Evolutionary conservation across 768 basidiomycete genomes (phyloP), one percentile per base, ranked within the genome.

Genomic region (Naganishia friedmannii): DNA sequence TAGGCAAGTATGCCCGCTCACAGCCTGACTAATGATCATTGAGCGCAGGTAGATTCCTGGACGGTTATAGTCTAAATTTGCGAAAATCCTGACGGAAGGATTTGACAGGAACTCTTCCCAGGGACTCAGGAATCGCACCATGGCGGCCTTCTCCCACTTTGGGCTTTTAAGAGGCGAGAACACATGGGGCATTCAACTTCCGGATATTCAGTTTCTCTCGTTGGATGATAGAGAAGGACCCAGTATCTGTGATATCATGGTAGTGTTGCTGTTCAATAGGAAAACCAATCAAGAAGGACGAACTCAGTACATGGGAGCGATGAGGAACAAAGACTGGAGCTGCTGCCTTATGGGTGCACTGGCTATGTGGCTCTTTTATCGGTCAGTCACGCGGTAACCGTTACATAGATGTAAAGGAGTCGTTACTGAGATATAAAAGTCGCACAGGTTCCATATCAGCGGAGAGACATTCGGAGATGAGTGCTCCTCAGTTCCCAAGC

Each of bases 271-370:
- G 28, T 28, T 57, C 29, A 10, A 29, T 32, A 31, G 55, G 12
- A 57, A 57, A 34, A 57, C 55, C 23, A 57, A 60, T 37, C 34
- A 60, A n/a, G 37, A 60, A 23, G 57, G 57, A n/a, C 32, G 34
- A 13, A 60, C 37, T n/a, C 57, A 60, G 34, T 60, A n/a, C 37
- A 39, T 60, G 37, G 26, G 34, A 23, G 21, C 37, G 9, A 60
- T 60, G 57, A 10, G 57, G n/a, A 60, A 60, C 21, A 60, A 60
- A 21, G 19, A 39, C 13, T 60, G 57, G 57, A 37, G 34, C 12
- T 37, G 34, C 34, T 37, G 34, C 12, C 34, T 12, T 12, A 37
- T 37, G 34, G 34, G 56, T 17, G 56, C 56, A 17, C 32, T 57
- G 15, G 56, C 29, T 10, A 17, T 57, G 15, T 57, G 32, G 31